phyloP scores from a whole-genome alignment of 2,329 filamentous ascomycete genomes.

The Paraphoma sp. region DNA sequence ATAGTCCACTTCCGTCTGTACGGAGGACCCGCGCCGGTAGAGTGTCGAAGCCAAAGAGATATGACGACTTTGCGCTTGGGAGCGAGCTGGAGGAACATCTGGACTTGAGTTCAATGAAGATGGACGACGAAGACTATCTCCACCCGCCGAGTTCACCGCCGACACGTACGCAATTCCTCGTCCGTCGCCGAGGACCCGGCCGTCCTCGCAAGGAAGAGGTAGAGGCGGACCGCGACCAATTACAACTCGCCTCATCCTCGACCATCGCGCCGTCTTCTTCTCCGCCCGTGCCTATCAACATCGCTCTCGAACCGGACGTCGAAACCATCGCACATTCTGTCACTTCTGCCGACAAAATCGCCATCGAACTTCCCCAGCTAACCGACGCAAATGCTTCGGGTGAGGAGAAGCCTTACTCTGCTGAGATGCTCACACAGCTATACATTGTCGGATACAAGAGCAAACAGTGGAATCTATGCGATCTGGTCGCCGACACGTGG shows the following conservation, averaged over 20 bases:
- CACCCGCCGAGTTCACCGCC: not conserved
- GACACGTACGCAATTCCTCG: not conserved
- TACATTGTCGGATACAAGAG: slow-evolving; percentile 31
- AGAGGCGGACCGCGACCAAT: not conserved
- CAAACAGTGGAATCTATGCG: slow-evolving; percentile 27
- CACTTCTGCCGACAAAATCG: not conserved
- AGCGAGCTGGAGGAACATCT: slow-evolving; percentile 5
- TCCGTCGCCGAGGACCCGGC: too few species aligned
- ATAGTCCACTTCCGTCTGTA: not conserved
- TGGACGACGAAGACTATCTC: not conserved
- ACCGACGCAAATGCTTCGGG: not conserved
- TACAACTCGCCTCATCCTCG: not conserved
- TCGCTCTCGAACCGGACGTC: too few species aligned
- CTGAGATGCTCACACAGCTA: slow-evolving; percentile 26
- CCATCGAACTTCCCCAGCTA: slow-evolving; percentile 26
- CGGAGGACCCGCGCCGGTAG: slow-evolving; percentile 8
- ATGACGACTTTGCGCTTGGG: not conserved
- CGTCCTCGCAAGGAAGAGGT: not conserved
- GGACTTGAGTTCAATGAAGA: not conserved
- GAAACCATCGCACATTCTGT: too few species aligned
- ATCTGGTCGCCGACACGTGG: slow-evolving; percentile 42
- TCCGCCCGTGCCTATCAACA: too few species aligned
- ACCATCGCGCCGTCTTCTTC: not conserved
- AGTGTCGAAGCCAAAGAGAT: not conserved
- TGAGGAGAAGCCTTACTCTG: slow-evolving; percentile 20